A percentile compares a stretch with the other conserved stretches of the same genome.
phyloP scores from a whole-genome alignment of 139 green algal genomes.

The Limnomonas spitsbergensis region DNA sequence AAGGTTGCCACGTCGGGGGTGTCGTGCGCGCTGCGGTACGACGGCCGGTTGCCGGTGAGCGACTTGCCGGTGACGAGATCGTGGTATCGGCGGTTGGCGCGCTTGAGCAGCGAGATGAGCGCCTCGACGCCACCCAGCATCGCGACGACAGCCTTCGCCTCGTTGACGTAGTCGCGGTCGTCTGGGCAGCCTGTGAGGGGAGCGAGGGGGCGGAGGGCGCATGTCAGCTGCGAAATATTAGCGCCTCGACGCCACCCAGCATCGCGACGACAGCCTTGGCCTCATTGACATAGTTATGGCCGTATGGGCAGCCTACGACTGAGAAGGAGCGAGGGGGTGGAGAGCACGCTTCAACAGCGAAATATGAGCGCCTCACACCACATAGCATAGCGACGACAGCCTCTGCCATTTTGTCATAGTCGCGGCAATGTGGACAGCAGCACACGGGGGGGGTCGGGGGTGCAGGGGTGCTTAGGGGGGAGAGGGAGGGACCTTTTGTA shows the following conservation, averaged over 20 bases:
- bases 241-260: constrained; percentile 49
- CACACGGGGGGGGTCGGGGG: too few relatives aligned
- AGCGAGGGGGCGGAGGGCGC: constrained; percentile 21
- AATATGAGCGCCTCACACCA: constrained; percentile 51
- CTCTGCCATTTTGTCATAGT: background rate
- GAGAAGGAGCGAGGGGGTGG: background rate
- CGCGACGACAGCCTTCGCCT: constrained; percentile 31
- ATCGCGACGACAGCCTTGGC: constrained; percentile 34
- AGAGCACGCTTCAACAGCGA: constrained; percentile 49
- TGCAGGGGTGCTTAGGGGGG: too few relatives aligned
- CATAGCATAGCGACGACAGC: constrained; percentile 42
- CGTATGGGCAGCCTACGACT: constrained; percentile 5
- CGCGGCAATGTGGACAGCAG: too few relatives aligned
- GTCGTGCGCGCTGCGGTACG: background rate
- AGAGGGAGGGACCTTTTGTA: too few relatives aligned
- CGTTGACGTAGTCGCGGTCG: background rate
- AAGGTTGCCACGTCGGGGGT: background rate
- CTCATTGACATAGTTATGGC: background rate
- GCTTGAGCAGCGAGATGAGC: constrained; percentile 55
- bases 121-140: constrained; percentile 50
- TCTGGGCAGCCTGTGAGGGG: constrained; percentile 6
- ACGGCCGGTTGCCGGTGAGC: background rate
- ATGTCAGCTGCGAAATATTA: constrained; percentile 52
- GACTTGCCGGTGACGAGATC: constrained; percentile 1
- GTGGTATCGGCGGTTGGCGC: constrained; percentile 26